A percentile compares a stretch with the other conserved stretches of the same genome.
phyloP scores from a whole-genome alignment of 768 basidiomycete genomes.

The Saitozyma podzolica region DNA sequence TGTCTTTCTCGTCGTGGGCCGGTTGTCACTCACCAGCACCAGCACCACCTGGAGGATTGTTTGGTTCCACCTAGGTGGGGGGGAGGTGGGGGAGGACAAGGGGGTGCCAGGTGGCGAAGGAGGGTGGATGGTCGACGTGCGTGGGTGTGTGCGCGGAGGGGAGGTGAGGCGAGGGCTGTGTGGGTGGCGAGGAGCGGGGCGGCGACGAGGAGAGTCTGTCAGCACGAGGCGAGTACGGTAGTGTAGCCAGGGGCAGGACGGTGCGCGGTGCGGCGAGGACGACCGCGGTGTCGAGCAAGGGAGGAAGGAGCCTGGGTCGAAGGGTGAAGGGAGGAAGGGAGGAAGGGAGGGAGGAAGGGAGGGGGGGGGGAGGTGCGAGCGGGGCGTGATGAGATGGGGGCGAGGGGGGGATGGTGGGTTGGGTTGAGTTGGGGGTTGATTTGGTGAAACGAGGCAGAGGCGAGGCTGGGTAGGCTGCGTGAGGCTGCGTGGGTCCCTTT shows the following conservation, averaged over 20 bases:
- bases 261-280: neutral
- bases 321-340: neutral
- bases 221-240: neutral
- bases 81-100: conserved; percentile 3
- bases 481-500: neutral
- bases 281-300: neutral
- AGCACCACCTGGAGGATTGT: conserved; percentile 13
- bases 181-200: neutral
- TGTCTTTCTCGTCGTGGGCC: conserved; percentile 1
- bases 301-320: neutral
- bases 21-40: neutral
- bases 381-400: neutral
- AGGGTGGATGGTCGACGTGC: neutral
- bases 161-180: neutral
- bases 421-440: neutral
- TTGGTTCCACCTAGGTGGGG: conserved; percentile 14
- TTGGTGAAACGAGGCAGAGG: neutral
- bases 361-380: neutral
- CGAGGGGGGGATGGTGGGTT: neutral
- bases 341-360: neutral
- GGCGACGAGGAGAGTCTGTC: neutral
- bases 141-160: neutral
- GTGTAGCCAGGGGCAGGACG: neutral
- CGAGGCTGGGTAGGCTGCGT: neutral
- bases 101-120: neutral